These are phyloP conservation scores for Kwoniella shandongensis DNA, from an alignment of 768 basidiomycete genomes.

Conservation along the genomic window DNA sequence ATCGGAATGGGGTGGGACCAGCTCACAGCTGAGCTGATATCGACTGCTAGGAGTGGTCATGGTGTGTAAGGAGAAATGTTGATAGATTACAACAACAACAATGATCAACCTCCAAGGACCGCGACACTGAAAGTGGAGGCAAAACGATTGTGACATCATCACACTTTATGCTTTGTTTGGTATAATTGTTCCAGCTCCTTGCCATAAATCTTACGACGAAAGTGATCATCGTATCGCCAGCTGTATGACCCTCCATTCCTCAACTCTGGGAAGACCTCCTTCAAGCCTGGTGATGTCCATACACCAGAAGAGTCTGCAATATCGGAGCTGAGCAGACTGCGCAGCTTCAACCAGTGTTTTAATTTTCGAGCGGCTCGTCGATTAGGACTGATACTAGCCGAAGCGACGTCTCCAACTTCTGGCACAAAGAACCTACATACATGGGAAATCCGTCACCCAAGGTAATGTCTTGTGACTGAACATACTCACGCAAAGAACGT, in stretches of 20 bases:
- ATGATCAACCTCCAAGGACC: neutral
- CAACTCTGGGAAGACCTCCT: conserved; percentile 1
- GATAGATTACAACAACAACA: neutral
- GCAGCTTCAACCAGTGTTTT: conserved; percentile 10
- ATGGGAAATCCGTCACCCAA: too few species aligned
- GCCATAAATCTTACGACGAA: neutral
- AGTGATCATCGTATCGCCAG: neutral
- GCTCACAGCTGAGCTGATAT: conserved; percentile 21
- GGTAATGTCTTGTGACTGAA: neutral
- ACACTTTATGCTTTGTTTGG: neutral
- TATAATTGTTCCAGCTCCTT: neutral
- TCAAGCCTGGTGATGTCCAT: neutral
- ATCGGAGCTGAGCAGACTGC: neutral
- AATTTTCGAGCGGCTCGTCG: conserved; percentile 3
- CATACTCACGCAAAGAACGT: conserved; percentile 7
- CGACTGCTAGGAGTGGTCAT: neutral
- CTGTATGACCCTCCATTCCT: neutral
- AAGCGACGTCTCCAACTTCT: neutral
- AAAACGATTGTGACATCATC: neutral
- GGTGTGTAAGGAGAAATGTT: neutral
- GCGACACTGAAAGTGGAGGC: neutral
- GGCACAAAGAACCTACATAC: conserved; percentile 5
- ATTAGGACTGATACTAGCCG: conserved; percentile 9
- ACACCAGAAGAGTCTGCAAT: neutral
- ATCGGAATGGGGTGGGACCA: conserved; percentile 25